Evolutionary conservation across 2,329 filamentous ascomycete species (phyloP).

Genomic region (Pezicula carpinea): DNA sequence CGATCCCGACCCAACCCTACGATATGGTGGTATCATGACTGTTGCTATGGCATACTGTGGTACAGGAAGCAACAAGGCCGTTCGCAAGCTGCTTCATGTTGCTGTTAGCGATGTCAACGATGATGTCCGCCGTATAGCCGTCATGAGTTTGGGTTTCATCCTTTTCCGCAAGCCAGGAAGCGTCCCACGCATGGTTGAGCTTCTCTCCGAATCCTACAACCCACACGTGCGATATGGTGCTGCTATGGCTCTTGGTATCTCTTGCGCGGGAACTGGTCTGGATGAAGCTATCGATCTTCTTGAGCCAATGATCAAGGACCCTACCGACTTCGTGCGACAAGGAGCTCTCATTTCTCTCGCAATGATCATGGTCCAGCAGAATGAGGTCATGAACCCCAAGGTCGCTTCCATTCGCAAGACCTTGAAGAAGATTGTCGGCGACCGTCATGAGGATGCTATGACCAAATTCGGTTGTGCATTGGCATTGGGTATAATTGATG

Average conservation of each 20-base stretch:
- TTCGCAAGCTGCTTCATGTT: conserved; percentile 89
- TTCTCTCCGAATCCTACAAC: conserved; percentile 97
- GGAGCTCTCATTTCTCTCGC: conserved; percentile 89
- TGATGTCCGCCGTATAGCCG: conserved; percentile 90
- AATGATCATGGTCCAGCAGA: conserved; percentile 99
- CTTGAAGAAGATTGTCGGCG: conserved; percentile 86
- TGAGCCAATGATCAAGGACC: conserved; percentile 99
- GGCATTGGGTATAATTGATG: conserved; percentile 94
- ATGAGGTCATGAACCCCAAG: conserved; percentile 98
- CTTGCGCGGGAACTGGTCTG: conserved; percentile 91
- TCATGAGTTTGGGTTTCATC: conserved; percentile 97
- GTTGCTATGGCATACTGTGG: conserved; percentile 96
- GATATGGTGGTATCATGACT: conserved; percentile 98
- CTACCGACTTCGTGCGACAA: conserved; percentile 96
- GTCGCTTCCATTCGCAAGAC: conserved; percentile 87
- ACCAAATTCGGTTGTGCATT: conserved; percentile 96
- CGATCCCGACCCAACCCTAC: conserved; percentile 87
- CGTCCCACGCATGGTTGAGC: conserved; percentile 97
- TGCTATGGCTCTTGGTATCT: conserved; percentile 97
- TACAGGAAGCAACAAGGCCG: conserved; percentile 96
- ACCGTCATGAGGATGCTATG: conserved; percentile 98
- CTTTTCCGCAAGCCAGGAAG: conserved; percentile 96
- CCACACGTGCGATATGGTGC: conserved; percentile 97
- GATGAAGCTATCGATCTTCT: conserved; percentile 95
- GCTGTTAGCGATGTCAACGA: conserved; percentile 98